Evolutionary conservation across 345 rosid species (phyloP).

Genomic region (sweet orange (Citrus sinensis)): DVS_A1.0 CM039165.1:38916001-38916500

Average conservation of each 20-base stretch:
- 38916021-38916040: neutral
- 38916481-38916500: conserved; percentile 6
- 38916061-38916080: neutral
- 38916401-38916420: conserved; percentile 51
- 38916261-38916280: conserved; percentile 94
- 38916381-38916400: neutral
- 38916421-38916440: conserved; percentile 99
- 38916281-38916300: conserved; percentile 88
- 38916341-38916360: conserved; percentile 16
- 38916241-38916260: conserved; percentile 76
- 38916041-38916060: neutral
- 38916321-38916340: conserved; percentile 56
- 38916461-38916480: conserved; percentile 81
- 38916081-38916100: neutral
- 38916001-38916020: neutral
- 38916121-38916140: conserved; percentile 2
- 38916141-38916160: neutral
- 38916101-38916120: neutral
- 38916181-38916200: conserved; percentile 97
- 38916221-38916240: conserved; percentile 96
- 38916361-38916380: conserved; percentile 21
- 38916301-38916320: conserved; percentile 96
- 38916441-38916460: conserved; percentile 98
- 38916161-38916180: conserved; percentile 77
- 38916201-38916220: conserved; percentile 94